Conservation (phyloP, 768 basidiomycete species). For the Mycena galopus region DNA sequence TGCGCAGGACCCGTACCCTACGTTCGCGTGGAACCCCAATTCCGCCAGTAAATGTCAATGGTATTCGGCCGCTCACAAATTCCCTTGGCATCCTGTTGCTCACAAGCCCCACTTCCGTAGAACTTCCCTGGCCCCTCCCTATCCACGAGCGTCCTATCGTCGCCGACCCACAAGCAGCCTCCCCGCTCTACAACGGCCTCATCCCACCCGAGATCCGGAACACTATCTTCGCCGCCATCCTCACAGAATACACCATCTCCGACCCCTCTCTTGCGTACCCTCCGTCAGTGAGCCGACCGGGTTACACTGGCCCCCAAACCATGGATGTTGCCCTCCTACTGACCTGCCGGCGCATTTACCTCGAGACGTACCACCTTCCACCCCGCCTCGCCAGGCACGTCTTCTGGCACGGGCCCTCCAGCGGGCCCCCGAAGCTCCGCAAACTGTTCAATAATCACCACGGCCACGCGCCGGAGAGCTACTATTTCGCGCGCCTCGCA, state of each 20-base stretch:
- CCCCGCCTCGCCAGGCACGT: slow-evolving; percentile 12
- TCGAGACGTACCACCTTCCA: slow-evolving; percentile 27
- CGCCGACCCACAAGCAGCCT: slow-evolving; percentile 16
- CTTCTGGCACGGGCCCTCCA: slow-evolving; percentile 16
- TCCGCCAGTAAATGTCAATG: too few species aligned
- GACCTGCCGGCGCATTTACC: slow-evolving; percentile 22
- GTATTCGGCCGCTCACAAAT: too few species aligned
- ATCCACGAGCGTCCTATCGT: slow-evolving; percentile 19
- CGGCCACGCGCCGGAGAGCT: neutral
- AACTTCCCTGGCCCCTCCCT: too few species aligned
- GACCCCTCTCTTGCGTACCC: slow-evolving; percentile 17
- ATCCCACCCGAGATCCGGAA: slow-evolving; percentile 25
- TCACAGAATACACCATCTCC: slow-evolving; percentile 14
- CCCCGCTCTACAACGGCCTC: slow-evolving; percentile 21
- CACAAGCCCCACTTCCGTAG: too few species aligned
- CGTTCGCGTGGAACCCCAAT: too few species aligned
- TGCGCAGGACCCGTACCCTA: too few species aligned
- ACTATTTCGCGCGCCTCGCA: slow-evolving; percentile 10
- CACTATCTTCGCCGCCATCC: slow-evolving; percentile 5
- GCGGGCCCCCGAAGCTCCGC: neutral
- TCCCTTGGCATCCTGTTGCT: too few species aligned
- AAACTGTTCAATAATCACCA: slow-evolving; percentile 9
- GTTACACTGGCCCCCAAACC: neutral
- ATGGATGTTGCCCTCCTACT: slow-evolving; percentile 4
- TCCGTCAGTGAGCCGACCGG: neutral